Evolutionary conservation across 2,329 filamentous ascomycete genomes (phyloP).

Genomic region (Fusarium illudens): DNA sequence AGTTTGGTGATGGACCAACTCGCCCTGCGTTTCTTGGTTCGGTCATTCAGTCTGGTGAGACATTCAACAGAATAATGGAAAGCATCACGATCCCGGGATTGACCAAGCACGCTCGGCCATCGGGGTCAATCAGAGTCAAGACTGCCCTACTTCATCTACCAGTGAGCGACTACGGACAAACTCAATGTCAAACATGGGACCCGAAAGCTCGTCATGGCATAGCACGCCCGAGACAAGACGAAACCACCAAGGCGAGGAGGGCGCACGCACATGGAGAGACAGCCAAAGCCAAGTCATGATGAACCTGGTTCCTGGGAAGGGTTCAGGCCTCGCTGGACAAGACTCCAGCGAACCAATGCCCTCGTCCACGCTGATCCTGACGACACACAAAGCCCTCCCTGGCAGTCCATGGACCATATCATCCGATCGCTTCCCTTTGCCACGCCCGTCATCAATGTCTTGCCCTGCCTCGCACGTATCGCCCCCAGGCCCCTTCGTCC

Average conservation of each 20-base stretch:
- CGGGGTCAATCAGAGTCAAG: not conserved
- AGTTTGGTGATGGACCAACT: not conserved
- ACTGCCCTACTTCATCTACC: conserved; percentile 1
- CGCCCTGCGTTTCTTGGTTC: not conserved
- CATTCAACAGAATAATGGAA: not conserved
- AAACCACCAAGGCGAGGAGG: conserved; percentile 17
- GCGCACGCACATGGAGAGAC: not conserved
- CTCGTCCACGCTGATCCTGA: conserved; percentile 21
- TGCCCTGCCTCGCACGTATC: conserved; percentile 17
- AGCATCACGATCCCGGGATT: conserved; percentile 13
- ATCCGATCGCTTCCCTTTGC: conserved; percentile 2
- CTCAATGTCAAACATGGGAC: not conserved
- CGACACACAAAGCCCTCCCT: conserved; percentile 12
- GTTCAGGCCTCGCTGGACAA: not conserved
- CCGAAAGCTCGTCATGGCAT: not conserved
- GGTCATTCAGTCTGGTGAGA: not conserved
- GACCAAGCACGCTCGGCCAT: not conserved
- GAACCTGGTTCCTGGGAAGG: conserved; percentile 3
- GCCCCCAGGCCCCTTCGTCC: conserved; percentile 7
- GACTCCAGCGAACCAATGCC: not conserved
- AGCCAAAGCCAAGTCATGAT: not conserved
- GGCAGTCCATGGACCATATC: not conserved
- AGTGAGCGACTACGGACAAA: not conserved
- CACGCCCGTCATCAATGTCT: conserved; percentile 23
- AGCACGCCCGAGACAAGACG: conserved; percentile 8